Evolutionary conservation across 2,329 filamentous ascomycete genomes (phyloP).

Genomic region (Aspergillus quadricinctus): DNA sequence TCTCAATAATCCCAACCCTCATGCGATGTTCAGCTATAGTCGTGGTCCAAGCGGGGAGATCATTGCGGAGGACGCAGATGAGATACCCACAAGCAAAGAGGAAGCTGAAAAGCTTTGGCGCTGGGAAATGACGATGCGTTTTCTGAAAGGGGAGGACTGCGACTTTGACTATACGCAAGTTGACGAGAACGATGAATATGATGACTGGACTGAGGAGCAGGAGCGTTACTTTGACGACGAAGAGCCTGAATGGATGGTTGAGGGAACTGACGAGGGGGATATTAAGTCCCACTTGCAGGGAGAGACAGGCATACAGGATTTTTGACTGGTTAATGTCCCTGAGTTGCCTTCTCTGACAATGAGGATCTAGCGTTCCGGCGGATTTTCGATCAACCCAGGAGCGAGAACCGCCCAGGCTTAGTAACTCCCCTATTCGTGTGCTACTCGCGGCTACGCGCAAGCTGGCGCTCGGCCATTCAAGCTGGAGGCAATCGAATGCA

Average conservation of each 20-base stretch:
- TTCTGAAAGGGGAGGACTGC: constrained; percentile 67
- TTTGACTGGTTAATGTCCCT: constrained; percentile 40
- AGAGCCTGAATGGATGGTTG: constrained; percentile 62
- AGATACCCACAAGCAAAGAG: constrained; percentile 55
- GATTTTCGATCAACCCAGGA: too few relatives aligned
- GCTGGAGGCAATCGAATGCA: not conserved
- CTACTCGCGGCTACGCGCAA: not conserved
- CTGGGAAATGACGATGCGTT: constrained; percentile 67
- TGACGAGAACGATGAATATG: constrained; percentile 68
- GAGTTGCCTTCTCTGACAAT: not conserved
- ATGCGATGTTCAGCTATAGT: constrained; percentile 47
- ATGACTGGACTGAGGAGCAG: constrained; percentile 61
- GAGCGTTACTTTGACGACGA: constrained; percentile 79
- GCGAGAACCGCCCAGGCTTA: not conserved
- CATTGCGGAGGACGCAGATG: constrained; percentile 54
- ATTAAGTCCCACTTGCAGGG: constrained; percentile 38
- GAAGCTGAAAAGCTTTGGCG: constrained; percentile 67
- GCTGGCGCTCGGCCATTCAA: not conserved
- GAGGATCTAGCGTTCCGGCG: not conserved
- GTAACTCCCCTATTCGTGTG: not conserved
- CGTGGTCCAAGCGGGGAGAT: constrained; percentile 54
- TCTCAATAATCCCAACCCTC: constrained; percentile 51
- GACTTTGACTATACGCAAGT: constrained; percentile 74
- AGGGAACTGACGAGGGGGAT: constrained; percentile 36
- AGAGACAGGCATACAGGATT: constrained; percentile 70